Conservation (phyloP, 306 rosid species). For the Citrullus amarus region DNA sequence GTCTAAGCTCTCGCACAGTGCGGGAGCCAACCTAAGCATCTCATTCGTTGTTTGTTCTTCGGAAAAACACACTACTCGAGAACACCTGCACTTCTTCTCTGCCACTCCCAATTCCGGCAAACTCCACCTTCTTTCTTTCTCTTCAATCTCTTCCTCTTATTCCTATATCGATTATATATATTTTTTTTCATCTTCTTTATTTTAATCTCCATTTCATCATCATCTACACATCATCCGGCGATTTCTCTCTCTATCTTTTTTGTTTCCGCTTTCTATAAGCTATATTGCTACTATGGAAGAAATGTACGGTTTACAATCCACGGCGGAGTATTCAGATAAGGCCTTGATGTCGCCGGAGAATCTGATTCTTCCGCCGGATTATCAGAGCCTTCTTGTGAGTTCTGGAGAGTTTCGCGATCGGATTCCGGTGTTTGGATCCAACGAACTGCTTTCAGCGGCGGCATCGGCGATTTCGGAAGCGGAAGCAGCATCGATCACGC, state of each 20-base stretch:
- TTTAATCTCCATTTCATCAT: background rate
- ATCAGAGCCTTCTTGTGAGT: conserved; percentile 41
- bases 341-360: conserved; percentile 76
- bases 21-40: conserved; percentile 7
- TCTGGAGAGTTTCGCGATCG: conserved; percentile 27
- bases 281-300: conserved; percentile 41
- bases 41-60: conserved; percentile 6
- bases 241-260: background rate
- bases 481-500: conserved; percentile 24
- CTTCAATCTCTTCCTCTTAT: background rate
- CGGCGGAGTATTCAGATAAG: conserved; percentile 51
- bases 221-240: background rate
- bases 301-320: conserved; percentile 58
- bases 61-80: conserved; percentile 16
- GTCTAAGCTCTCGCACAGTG: background rate
- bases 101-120: conserved; percentile 18
- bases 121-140: conserved; percentile 4
- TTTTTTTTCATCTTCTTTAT: background rate
- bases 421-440: conserved; percentile 74
- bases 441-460: conserved; percentile 43
- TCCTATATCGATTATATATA: background rate
- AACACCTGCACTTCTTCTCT: conserved; percentile 6
- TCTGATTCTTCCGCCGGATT: conserved; percentile 66
- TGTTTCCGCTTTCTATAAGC: background rate
- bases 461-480: conserved; percentile 29